A percentile compares a stretch with the other conserved stretches of the same genome.
These are phyloP conservation scores for Yamadazyma jaroonii DNA, from an alignment of 1,139 yeast genomes.

Conservation along the genomic window DNA sequence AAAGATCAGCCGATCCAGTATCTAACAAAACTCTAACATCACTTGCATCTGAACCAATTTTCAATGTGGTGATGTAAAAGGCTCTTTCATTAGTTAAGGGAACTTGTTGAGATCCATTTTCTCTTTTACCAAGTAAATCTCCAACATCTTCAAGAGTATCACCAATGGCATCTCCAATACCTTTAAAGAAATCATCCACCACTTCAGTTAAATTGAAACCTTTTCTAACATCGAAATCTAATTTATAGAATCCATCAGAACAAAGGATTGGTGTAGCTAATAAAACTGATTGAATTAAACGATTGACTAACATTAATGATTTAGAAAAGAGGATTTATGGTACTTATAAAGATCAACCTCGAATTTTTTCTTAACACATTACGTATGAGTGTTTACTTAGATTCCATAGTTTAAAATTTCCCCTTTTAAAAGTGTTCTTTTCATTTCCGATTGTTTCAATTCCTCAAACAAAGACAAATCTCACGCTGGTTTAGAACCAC, in stretches of 20 bases:
- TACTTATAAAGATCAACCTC: neutral
- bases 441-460: neutral
- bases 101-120: conserved; percentile 9
- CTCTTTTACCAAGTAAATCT: conserved; percentile 7
- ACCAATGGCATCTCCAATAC: conserved; percentile 3
- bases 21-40: conserved; percentile 54
- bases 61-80: conserved; percentile 34
- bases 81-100: conserved; percentile 17
- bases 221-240: conserved; percentile 28
- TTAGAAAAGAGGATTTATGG: neutral
- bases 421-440: too few relatives aligned
- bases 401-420: too few relatives aligned
- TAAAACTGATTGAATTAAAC: conserved; percentile 14
- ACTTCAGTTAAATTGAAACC: conserved; percentile 21
- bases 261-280: conserved; percentile 15
- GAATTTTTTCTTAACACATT: too few relatives aligned
- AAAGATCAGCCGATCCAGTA: conserved; percentile 69
- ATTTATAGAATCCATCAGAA: conserved; percentile 21
- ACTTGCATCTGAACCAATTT: conserved; percentile 57
- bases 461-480: conserved; percentile 1
- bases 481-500: conserved; percentile 3
- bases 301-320: conserved; percentile 14
- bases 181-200: conserved; percentile 14
- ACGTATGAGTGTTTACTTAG: too few relatives aligned
- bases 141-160: conserved; percentile 4